Base-by-base conservation (phyloP, 352 stramenopile genomes). In the Pythium volutum region DNA sequence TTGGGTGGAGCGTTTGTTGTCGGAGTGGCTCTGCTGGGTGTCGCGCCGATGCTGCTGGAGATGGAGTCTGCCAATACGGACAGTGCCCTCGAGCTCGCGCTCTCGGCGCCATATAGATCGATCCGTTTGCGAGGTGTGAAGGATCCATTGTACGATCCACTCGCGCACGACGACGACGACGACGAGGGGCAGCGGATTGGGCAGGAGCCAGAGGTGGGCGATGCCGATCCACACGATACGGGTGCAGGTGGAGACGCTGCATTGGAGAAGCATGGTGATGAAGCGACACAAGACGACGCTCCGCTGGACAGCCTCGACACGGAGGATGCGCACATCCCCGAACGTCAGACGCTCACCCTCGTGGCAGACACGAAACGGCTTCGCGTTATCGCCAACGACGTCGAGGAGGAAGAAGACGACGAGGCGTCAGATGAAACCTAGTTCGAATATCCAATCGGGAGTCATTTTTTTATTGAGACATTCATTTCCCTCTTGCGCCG, bases 1-100 rank as follows among this genome's bases (percentile, higher is more conserved):
- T 14, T 67, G 20, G 64, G 58, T 26, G 54, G 45, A 22, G 58
- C 34, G 27, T 39, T 71, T 0, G 66, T 71, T 48, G 33, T 58
- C 11, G 42, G 55, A 11, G 41, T 59, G 4, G 64, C 52, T 16
- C 33, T 71, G 27, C 34, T 71, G 18, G 48, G 49, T 8, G 27
- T 63, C n/a, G 10, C 66, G 22, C 64, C 64, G 6, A 45, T 71
- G 26, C 22, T 71, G n/a, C 22, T 71, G 45, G 16, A 52, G 4
- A 5, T 48, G n/a, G 18, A 61, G 41, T 16, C 8, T 47, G 26
- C 18, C 0, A 47, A 71, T 1, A 18, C 2, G 7, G 31, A 55
- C 2, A 59, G 31, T 38, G 45, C 45, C 15, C 25, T 71, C 6
- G 57, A 66, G 9, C 50, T 71, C 2, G 46, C 48, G 29, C 25